Evolutionary conservation across 2,329 filamentous ascomycete species (phyloP).

Genomic region (Scleromitrula shiraiana): DNA sequence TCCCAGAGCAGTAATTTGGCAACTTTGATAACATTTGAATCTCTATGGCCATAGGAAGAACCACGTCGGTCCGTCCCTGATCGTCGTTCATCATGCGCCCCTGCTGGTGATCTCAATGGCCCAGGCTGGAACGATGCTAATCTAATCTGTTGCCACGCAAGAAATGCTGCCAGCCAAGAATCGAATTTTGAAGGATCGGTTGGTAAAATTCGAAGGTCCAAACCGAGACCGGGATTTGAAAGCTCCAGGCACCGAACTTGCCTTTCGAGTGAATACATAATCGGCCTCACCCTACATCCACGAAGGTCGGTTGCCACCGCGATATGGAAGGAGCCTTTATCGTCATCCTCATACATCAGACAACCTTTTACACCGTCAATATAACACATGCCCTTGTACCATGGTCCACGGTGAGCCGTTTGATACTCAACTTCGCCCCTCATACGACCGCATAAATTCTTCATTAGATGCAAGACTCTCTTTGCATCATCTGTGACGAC

Average conservation of each 20-base stretch:
- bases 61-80: conserved; percentile 33
- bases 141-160: conserved; percentile 73
- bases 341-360: conserved; percentile 66
- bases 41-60: conserved; percentile 58
- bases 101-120: conserved; percentile 13
- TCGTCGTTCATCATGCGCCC: conserved; percentile 20
- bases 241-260: conserved; percentile 46
- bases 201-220: conserved; percentile 59
- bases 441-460: conserved; percentile 69
- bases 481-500: conserved; percentile 60
- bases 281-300: conserved; percentile 60
- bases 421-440: conserved; percentile 70
- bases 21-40: conserved; percentile 86
- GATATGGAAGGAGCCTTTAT: conserved; percentile 54
- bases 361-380: conserved; percentile 70
- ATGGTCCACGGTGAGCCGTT: conserved; percentile 49
- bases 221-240: conserved; percentile 43
- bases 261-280: conserved; percentile 37
- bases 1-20: conserved; percentile 90
- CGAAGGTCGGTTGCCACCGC: conserved; percentile 66
- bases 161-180: conserved; percentile 69
- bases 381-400: conserved; percentile 65
- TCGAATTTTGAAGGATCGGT: conserved; percentile 59
- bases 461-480: conserved; percentile 69
- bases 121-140: conserved; percentile 30